These are phyloP conservation scores for Chlorella sorokiniana DNA, from an alignment of 139 green algal species.

Conservation along the genomic window DNA sequence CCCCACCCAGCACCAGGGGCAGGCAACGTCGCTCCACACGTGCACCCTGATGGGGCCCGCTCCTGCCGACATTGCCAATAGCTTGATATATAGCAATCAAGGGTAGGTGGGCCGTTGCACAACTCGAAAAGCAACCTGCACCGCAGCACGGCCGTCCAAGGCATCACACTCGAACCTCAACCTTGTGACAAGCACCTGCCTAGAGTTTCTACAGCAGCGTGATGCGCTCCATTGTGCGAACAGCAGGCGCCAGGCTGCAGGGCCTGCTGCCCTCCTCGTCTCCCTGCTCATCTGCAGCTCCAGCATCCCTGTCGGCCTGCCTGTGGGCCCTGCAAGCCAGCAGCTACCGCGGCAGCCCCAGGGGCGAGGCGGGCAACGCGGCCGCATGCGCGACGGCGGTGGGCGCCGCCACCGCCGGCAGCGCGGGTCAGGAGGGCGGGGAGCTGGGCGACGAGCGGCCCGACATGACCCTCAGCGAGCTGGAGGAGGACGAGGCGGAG, in stretches of 20 bases:
- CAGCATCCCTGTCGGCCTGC: no score
- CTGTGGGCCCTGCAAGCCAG: neutral
- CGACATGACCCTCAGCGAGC: slow-evolving; percentile 11
- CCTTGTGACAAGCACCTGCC: no score
- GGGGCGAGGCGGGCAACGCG: no score
- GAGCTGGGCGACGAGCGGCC: slow-evolving; percentile 6
- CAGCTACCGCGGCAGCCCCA: neutral
- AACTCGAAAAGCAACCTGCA: no score
- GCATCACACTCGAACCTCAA: no score
- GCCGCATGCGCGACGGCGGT: neutral
- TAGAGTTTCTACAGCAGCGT: no score
- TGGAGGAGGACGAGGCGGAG: slow-evolving; percentile 23
- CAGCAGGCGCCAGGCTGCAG: no score
- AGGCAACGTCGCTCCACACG: neutral
- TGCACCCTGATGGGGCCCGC: neutral
- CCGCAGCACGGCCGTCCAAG: no score
- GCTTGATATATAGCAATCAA: no score
- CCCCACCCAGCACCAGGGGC: slow-evolving; percentile 19
- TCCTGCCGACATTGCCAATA: neutral
- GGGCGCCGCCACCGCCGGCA: neutral
- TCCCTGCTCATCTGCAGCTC: neutral
- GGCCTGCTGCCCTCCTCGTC: no score
- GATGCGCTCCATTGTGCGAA: neutral
- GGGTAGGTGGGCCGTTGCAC: no score
- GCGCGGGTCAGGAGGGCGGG: neutral